Conservation (phyloP, 2,329 filamentous ascomycete genomes). For the Ascochyta koolunga region DNA sequence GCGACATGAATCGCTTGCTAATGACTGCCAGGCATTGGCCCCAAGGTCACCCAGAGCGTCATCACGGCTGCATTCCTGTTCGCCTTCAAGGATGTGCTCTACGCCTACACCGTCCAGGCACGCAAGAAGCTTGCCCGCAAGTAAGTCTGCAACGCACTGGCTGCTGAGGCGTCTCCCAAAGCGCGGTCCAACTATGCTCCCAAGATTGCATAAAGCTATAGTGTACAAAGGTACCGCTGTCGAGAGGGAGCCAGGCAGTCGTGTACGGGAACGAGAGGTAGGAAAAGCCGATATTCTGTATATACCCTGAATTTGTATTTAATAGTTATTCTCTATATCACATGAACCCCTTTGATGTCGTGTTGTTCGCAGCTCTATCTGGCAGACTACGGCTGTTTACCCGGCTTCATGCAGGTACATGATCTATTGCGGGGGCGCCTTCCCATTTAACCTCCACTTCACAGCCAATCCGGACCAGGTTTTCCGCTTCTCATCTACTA, state of each 20-base stretch:
- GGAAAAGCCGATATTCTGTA: constrained; percentile 10
- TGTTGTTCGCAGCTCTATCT: background rate
- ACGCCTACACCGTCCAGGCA: constrained; percentile 77
- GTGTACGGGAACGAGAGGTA: constrained; percentile 44
- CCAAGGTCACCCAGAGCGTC: constrained; percentile 96
- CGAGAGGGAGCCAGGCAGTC: background rate
- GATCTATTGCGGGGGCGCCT: constrained; percentile 3
- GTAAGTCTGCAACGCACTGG: constrained; percentile 42
- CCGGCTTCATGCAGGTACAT: constrained; percentile 12
- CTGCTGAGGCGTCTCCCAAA: background rate
- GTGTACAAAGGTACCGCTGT: background rate
- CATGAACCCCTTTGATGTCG: background rate
- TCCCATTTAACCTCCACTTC: background rate
- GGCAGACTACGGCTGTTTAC: constrained; percentile 4
- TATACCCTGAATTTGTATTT: constrained; percentile 58
- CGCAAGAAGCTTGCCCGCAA: constrained; percentile 52
- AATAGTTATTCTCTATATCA: background rate
- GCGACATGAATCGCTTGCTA: background rate
- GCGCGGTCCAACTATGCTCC: background rate
- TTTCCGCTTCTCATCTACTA: background rate
- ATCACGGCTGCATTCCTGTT: constrained; percentile 96
- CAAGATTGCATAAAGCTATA: background rate
- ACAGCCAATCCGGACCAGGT: constrained; percentile 5
- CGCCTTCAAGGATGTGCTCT: constrained; percentile 96
- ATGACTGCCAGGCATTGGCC: constrained; percentile 74